phyloP scores from a whole-genome alignment of 768 basidiomycete species.

The Suillus ampliporus region DNA sequence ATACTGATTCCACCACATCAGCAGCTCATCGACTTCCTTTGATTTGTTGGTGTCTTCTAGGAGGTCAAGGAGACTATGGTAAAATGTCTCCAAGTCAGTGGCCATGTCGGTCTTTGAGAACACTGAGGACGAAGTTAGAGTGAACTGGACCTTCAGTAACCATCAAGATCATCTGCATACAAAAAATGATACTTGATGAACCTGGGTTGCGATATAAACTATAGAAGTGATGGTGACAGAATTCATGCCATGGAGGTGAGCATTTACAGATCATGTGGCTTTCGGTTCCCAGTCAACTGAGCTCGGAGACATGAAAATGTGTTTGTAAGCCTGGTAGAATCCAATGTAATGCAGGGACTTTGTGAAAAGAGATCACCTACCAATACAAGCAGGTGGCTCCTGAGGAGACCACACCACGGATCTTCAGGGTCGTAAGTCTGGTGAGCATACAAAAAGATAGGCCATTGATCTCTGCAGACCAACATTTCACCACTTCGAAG shows the following conservation, averaged over 20 bases:
- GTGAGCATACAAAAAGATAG: conserved; percentile 27
- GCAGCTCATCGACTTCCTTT: conserved; percentile 22
- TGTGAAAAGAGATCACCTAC: conserved; percentile 14
- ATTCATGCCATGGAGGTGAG: too few relatives aligned
- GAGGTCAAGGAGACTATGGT: too few relatives aligned
- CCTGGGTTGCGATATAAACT: too few relatives aligned
- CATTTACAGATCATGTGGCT: too few relatives aligned
- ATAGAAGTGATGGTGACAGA: too few relatives aligned
- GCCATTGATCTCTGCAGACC: too few relatives aligned
- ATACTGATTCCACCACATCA: conserved; percentile 27
- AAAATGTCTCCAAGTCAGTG: conserved; percentile 31
- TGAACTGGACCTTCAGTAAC: conserved; percentile 22
- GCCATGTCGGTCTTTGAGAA: conserved; percentile 26
- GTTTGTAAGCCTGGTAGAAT: conserved; percentile 28
- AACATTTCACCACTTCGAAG: too few relatives aligned
- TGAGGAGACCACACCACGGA: conserved; percentile 33
- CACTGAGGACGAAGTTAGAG: conserved; percentile 19
- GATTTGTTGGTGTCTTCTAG: conserved; percentile 26
- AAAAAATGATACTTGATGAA: conserved; percentile 16
- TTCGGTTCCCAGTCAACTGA: too few relatives aligned
- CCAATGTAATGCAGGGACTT: conserved; percentile 33
- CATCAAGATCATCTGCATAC: conserved; percentile 3
- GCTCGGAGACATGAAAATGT: conserved; percentile 38
- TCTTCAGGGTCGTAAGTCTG: conserved; percentile 27
- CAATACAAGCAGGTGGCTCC: conserved; percentile 25